phyloP scores from a whole-genome alignment of 2,329 filamentous ascomycete species.

The Trichoderma sp. region DNA sequence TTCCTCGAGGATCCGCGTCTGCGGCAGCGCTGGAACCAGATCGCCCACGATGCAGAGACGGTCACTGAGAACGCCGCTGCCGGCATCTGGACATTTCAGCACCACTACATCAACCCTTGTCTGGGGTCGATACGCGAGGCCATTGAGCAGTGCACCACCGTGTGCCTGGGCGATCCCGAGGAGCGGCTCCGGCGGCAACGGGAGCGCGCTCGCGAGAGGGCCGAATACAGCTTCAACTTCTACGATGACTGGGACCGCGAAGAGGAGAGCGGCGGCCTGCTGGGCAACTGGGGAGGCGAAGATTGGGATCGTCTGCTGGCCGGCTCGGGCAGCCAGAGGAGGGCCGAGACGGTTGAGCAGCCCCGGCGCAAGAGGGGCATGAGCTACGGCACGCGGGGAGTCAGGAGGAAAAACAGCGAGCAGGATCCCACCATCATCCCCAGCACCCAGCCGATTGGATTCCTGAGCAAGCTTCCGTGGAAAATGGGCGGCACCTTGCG shows the following conservation, averaged over 20 bases:
- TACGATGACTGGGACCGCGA: constrained; percentile 93
- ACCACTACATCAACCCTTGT: constrained; percentile 83
- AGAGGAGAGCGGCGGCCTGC: constrained; percentile 57
- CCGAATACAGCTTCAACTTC: constrained; percentile 91
- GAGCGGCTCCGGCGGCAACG: constrained; percentile 70
- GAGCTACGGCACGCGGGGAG: constrained; percentile 79
- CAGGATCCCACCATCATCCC: constrained; percentile 90
- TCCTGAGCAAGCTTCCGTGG: constrained; percentile 81
- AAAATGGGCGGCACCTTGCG: constrained; percentile 78
- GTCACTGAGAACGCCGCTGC: constrained; percentile 91
- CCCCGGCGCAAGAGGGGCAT: constrained; percentile 77
- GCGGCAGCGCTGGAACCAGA: constrained; percentile 90
- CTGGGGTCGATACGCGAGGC: constrained; percentile 67
- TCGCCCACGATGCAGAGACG: constrained; percentile 85
- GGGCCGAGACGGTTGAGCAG: constrained; percentile 55
- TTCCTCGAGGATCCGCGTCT: constrained; percentile 81
- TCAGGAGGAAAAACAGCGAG: constrained; percentile 53
- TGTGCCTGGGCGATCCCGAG: constrained; percentile 71
- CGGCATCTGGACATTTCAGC: constrained; percentile 84
- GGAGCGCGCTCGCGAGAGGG: constrained; percentile 65
- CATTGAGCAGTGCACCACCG: constrained; percentile 71
- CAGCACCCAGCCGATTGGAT: constrained; percentile 81
- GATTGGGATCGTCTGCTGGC: constrained; percentile 83
- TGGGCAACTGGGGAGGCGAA: constrained; percentile 76
- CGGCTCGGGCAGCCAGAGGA: constrained; percentile 59